phyloP scores from a whole-genome alignment of 495 filamentous ascomycete genomes.

The Annulohypoxylon bovei region DNA sequence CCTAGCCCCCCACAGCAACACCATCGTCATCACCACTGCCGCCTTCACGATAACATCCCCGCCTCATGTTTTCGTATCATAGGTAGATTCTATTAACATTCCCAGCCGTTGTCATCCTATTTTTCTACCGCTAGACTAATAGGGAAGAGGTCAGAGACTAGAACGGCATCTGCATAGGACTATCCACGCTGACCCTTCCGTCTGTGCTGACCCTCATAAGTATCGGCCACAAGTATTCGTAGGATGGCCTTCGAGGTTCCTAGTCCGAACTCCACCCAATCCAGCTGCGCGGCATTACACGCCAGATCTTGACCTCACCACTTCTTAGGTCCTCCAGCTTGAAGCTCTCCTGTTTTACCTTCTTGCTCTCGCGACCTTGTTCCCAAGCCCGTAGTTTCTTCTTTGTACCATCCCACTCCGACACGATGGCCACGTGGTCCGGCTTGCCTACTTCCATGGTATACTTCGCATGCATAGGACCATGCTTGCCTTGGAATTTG shows the following conservation, averaged over 20 bases:
- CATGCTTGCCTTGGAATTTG: slow-evolving; percentile 94
- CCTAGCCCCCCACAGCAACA: neutral
- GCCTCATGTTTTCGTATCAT: slow-evolving; percentile 17
- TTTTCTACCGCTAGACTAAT: neutral
- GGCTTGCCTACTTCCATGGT: slow-evolving; percentile 86
- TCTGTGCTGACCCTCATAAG: slow-evolving; percentile 35
- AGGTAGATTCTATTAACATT: slow-evolving; percentile 30
- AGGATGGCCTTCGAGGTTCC: slow-evolving; percentile 34
- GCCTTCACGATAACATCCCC: neutral
- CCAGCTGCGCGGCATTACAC: slow-evolving; percentile 91
- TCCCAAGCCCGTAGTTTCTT: slow-evolving; percentile 97
- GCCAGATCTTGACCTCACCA: slow-evolving; percentile 98
- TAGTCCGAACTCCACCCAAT: slow-evolving; percentile 78
- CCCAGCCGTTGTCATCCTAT: slow-evolving; percentile 10
- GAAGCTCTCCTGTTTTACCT: slow-evolving; percentile 92
- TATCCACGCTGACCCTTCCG: slow-evolving; percentile 39
- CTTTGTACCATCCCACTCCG: slow-evolving; percentile 98
- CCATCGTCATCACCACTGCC: neutral
- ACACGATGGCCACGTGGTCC: slow-evolving; percentile 95
- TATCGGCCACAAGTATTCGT: slow-evolving; percentile 39
- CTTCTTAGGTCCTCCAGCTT: slow-evolving; percentile 90
- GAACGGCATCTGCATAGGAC: slow-evolving; percentile 29
- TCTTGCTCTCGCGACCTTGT: slow-evolving; percentile 92
- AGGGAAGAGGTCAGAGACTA: neutral
- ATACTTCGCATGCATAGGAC: slow-evolving; percentile 95